Evolutionary conservation across 176 grass and related monocot species (phyloP), one percentile per base, ranked within the genome.

Genomic region (Rhynchospora breviuscula): DNA sequence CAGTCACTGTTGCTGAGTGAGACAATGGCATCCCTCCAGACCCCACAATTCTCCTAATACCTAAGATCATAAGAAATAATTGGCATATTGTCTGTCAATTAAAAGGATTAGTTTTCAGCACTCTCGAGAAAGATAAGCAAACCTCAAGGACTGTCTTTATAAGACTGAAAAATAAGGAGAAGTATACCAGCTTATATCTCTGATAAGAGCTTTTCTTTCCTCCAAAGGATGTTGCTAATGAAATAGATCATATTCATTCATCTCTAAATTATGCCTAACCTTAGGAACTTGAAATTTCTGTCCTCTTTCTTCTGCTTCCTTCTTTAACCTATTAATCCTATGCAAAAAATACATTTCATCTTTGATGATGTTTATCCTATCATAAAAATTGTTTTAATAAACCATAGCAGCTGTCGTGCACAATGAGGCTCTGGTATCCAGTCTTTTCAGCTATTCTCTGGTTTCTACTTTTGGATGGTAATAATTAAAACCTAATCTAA

Each of bases 1-100:
- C 91, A 65, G 94, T 94, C 83, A 97, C 94, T 2, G 94, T 97
- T 1, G 91, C 85, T 46, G 94, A 97, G 88, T 97, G 94, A n/a
- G 94, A 97, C 2, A 91, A 97, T 8, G 91, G 94, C 94, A 97
- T 97, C 80, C 94, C 94, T 22, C 94, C 94, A 1, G 94, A 97
- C 68, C 89, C 91, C 5, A 97, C 65, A 67, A 97, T 89, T 85
- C 78, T 89, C 84, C 93, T 97, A 35, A 35, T 97, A 97, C 94
- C 91, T 97, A 73, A 63, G 40, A 21, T 63, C 76, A 40, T 85
- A 9, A 86, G 23, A n/a, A n/a, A n/a, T n/a, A n/a, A n/a, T n/a
- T n/a, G n/a, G n/a, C n/a, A n/a, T n/a, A n/a, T n/a, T n/a, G n/a
- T n/a, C n/a, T n/a, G n/a, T n/a, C n/a, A n/a, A n/a, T n/a, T n/a